Base-by-base conservation (phyloP, 1,284 basidiomycete genomes). In the Austroboletus olivaceoglutinosus region DNA sequence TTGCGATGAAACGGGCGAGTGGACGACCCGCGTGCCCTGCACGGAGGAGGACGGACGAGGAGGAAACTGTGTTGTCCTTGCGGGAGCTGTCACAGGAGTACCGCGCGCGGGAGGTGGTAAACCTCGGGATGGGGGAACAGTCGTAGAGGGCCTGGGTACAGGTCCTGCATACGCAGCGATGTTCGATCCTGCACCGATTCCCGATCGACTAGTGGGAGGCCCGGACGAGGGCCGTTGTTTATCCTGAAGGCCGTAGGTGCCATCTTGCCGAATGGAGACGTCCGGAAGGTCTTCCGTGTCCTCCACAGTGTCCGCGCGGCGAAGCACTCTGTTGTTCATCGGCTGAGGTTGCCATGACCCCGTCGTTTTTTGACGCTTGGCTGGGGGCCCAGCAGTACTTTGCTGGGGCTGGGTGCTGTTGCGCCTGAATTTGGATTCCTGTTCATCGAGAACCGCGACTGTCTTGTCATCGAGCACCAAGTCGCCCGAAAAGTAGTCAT, bases 391-490 rank as follows among this genome's bases (percentile, higher is more conserved):
- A 23, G 58, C 53, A 22, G 36, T 19, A 27, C 21, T 47, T 18
- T 46, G 47, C 31, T 51, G 65, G 39, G 59, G 53, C 45, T 59
- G 64, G 41, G 51, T 55, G 48, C 39, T 58, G 65, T 27, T 52
- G 62, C n/a, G n/a, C n/a, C n/a, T n/a, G 54, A 68, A 83, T 54
- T 77, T 77, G 55, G 74, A 73, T 64, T 89, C 87, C 48, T 76
- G 76, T 47, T 74, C 70, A 53, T 86, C 83, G 27, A 88, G 73
- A 34, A 74, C 67, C 9, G 85, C 86, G 38, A 88, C 65, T 3
- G 80, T 75, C 54, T 76, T 70, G 41, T 81, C 83, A 62, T 89
- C 86, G 40, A 89, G 68, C 27, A 81, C 73, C 57, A 86, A 70
- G 54, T 83, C 82, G 66, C 84, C 82, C 53, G 70, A 67, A 58